Evolutionary conservation across 1,284 basidiomycete species (phyloP).

Genomic region (Cutaneotrichosporon dermatis): DNA sequence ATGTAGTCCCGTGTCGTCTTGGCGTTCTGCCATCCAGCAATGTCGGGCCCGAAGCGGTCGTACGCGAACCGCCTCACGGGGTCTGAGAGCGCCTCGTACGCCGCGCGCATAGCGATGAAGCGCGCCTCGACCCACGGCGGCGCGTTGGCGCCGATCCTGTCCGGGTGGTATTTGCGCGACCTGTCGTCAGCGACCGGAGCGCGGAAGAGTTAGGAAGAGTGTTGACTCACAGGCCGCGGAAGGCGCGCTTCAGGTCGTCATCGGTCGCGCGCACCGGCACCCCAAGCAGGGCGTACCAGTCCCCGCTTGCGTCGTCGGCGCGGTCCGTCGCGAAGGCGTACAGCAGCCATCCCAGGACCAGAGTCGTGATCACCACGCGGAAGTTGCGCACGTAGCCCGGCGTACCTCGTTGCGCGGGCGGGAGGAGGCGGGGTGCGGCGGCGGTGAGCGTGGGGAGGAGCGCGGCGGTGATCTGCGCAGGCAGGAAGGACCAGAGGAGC

Average conservation of each 20-base stretch:
- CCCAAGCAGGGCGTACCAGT: slow-evolving; percentile 69
- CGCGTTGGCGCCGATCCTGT: slow-evolving; percentile 59
- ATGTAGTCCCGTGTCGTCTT: slow-evolving; percentile 12
- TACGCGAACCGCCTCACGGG: slow-evolving; percentile 78
- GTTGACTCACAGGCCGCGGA: slow-evolving; percentile 57
- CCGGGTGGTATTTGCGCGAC: slow-evolving; percentile 71
- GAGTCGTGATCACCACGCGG: slow-evolving; percentile 25
- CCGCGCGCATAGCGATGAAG: slow-evolving; percentile 69
- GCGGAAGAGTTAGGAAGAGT: no score
- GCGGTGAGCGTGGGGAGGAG: slow-evolving; percentile 29
- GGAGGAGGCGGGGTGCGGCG: slow-evolving; percentile 28
- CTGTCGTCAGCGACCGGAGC: no score
- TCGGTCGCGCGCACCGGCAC: slow-evolving; percentile 62
- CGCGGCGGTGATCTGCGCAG: slow-evolving; percentile 27
- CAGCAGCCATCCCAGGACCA: slow-evolving; percentile 61
- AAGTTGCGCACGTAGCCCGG: slow-evolving; percentile 30
- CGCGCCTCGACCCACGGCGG: slow-evolving; percentile 53
- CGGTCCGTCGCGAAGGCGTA: slow-evolving; percentile 62
- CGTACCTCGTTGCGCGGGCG: slow-evolving; percentile 25
- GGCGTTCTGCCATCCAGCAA: slow-evolving; percentile 1
- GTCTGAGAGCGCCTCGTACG: slow-evolving; percentile 74
- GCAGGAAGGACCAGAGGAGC: slow-evolving; percentile 37
- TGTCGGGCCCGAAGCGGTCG: slow-evolving; percentile 51
- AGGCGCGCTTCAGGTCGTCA: slow-evolving; percentile 63
- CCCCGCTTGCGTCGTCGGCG: slow-evolving; percentile 52